Base-by-base conservation (phyloP, 2,329 filamentous ascomycete species). In the Huntiella savannae region DNA sequence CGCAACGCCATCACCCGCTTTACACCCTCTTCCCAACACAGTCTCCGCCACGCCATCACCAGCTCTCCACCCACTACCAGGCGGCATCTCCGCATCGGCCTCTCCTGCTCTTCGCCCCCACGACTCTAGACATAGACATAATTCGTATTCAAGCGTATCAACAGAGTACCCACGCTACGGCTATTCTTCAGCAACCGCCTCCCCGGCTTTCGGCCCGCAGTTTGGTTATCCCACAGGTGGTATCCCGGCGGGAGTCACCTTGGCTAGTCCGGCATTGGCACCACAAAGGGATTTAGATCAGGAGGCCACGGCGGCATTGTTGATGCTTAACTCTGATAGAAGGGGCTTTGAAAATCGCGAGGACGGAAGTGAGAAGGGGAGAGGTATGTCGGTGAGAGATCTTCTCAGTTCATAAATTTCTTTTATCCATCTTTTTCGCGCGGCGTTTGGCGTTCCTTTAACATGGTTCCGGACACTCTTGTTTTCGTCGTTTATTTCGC, bases 281-380 rank as follows among this genome's bases (percentile, higher is more conserved):
- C 72, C 75, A 0, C 70, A 73, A 55, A 63, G 64, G 33, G 73
- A 77, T 43, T 55, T 73, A 4, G 76, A 82, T 51, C 79, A 86
- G 50, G 84, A 91, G 59, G 87, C 85, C 1, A 91, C 85, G 5
- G 79, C 84, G 10, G 87, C 86, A 3, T 60, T 94, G 54, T 62
- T 94, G 58, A 93, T 94, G 86, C 65, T 95, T 49, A 92, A 87
- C 53, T 76, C 70, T 46, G 85, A 91, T 58, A 73, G 83, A 36
- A 69, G 83, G 33, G 69, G 67, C 34, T 65, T 42, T 28, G 46
- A 47, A 36, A 43, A 73, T 4, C 64, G 63, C 45, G 70, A 73
- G 59, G 55, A 35, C 39, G 34, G 35, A 13, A 46, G 43, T 22
- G 33, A 40, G 8, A 56, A 58, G 19, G 64, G 60, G 7, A 59